Base-by-base conservation (phyloP, 177 flowering plant genomes). In the Vitis hybrid region DNA sequence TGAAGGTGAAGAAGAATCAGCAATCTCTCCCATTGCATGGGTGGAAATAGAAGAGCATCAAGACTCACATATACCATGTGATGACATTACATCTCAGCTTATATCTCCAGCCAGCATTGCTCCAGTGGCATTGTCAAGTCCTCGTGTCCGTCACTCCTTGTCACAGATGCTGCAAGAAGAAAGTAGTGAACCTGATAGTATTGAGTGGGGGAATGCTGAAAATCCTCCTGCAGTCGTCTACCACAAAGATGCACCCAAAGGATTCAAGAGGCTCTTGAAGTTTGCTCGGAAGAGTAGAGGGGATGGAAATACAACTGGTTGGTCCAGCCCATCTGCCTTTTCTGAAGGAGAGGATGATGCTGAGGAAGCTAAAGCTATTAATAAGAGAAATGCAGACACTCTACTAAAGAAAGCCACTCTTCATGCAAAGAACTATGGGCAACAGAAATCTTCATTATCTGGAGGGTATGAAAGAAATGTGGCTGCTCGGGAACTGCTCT, bases 121-220 rank as follows among this genome's bases (percentile, higher is more conserved):
- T 22, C 80, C 86, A 14, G 71, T 70, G 55, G 70, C 74, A 73
- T 59, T 55, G 14, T 74, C 90, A 72, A 88, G 86, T 76, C 87
- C 91, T 22, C 88, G 89, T 33, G 82, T 89, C 66, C 97, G 96
- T 55, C 95, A 89, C 69, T 92, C 98, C 72, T 78, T 94, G 19
- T 94, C 98, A 20, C 96, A 94, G 78, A 92, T 94, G 98, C 80
- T 94, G 76, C 94, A 81, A 71, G 92, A 92, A 77, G 98, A 94
- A 60, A 87, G 72, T 75, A 87, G 87, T 75, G 98, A 90, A 78
- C 72, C 88, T 66, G 97, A 92, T 67, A 75, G 69, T 17, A 64
- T 73, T 60, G 96, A 88, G 69, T 94, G 98, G 97, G 98, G 97
- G 53, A 88, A 83, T 83, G 93, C 97, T 59, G 98, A 92, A 78